These are phyloP conservation scores for Serendipita sp. DNA, from an alignment of 768 basidiomycete genomes.

Conservation along the genomic window DNA sequence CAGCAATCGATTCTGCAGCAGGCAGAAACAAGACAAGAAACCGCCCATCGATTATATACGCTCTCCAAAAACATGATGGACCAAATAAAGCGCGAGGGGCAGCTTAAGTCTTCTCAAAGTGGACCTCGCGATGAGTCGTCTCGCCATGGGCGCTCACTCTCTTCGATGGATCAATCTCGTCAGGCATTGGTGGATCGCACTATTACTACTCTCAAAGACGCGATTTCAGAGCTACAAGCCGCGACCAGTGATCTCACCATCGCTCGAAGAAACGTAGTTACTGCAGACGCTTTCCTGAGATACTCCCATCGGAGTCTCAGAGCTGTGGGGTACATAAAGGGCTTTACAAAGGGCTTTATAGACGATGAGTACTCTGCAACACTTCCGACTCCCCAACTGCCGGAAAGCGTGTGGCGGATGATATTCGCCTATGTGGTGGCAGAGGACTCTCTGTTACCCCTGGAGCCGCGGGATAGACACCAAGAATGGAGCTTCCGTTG, in stretches of 20 bases:
- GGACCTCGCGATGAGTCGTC: background rate
- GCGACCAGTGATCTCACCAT: background rate
- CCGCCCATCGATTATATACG: background rate
- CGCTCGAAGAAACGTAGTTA: background rate
- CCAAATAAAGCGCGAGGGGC: constrained; percentile 5
- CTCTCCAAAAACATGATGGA: constrained; percentile 6
- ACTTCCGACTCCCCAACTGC: background rate
- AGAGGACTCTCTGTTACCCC: background rate
- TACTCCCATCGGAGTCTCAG: background rate
- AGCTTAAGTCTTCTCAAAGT: background rate
- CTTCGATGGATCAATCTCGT: constrained; percentile 2
- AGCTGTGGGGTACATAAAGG: background rate
- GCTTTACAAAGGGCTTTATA: background rate
- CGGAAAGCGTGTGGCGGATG: background rate
- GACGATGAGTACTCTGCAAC: background rate
- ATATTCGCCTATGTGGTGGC: background rate
- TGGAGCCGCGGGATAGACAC: background rate
- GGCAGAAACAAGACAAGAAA: background rate
- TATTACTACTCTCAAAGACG: background rate
- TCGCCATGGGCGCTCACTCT: constrained; percentile 3
- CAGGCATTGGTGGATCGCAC: background rate
- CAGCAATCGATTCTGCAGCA: background rate
- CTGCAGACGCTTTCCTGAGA: background rate
- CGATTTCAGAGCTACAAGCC: background rate
- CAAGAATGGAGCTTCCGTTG: background rate